Evolutionary conservation across 164 flowering plant genomes (phyloP).

Genomic region (Chimonanthus salicifolius): DNA sequence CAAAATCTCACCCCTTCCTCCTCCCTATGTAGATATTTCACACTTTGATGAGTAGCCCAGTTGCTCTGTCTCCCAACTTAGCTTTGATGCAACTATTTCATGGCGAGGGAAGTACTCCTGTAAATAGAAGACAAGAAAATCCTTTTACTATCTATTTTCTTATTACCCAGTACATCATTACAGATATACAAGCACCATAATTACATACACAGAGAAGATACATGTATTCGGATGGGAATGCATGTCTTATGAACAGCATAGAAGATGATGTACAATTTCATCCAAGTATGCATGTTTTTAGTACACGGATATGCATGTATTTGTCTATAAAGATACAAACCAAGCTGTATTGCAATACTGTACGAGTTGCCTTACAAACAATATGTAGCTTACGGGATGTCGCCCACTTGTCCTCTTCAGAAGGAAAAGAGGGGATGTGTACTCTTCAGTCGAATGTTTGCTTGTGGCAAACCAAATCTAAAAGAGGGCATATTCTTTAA

Average conservation of each 20-base stretch:
- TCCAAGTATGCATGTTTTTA: not conserved
- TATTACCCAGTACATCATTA: not conserved
- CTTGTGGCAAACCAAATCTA: not conserved
- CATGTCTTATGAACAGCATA: not conserved
- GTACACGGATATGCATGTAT: not conserved
- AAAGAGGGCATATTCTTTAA: not conserved
- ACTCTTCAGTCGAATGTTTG: too few species aligned
- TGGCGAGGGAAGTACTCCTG: conserved; percentile 90
- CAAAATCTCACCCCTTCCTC: conserved; percentile 8
- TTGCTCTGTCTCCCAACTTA: conserved; percentile 84
- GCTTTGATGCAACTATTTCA: conserved; percentile 68
- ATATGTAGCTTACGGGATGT: too few species aligned
- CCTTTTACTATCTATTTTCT: not conserved
- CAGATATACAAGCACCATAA: not conserved
- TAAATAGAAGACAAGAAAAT: not conserved
- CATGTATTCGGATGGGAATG: not conserved
- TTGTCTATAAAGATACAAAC: not conserved
- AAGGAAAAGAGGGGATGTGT: too few species aligned
- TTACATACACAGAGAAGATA: not conserved
- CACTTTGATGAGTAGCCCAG: conserved; percentile 48
- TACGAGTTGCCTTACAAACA: too few species aligned
- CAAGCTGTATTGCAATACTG: not conserved
- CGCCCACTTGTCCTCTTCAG: too few species aligned
- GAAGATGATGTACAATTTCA: not conserved
- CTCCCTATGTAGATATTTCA: conserved; percentile 43